Evolutionary conservation across 2,329 filamentous ascomycete genomes (phyloP).

Genomic region (Monascus ruber): DNA sequence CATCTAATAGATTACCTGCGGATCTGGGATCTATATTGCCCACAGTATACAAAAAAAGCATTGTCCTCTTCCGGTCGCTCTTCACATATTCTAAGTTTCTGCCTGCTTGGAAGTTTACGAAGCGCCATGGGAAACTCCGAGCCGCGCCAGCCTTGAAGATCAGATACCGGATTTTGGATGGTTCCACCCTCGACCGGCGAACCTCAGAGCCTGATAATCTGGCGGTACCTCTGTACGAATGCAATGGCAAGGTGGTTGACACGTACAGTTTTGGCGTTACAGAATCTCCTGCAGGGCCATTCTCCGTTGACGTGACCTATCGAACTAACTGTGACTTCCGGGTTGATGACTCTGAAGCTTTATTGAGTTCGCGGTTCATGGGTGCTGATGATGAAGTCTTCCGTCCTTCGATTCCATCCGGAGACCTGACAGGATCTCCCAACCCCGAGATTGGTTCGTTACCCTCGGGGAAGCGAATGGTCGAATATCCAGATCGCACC

Average conservation of each 20-base stretch:
- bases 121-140: slow-evolving; percentile 59
- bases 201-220: slow-evolving; percentile 55
- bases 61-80: slow-evolving; percentile 84
- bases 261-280: slow-evolving; percentile 73
- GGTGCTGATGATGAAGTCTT: slow-evolving; percentile 82
- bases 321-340: slow-evolving; percentile 82
- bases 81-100: slow-evolving; percentile 72
- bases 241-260: slow-evolving; percentile 53
- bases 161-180: slow-evolving; percentile 66
- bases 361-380: slow-evolving; percentile 88
- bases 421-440: slow-evolving; percentile 23
- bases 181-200: slow-evolving; percentile 34
- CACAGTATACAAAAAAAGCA: slow-evolving; percentile 92
- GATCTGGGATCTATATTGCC: slow-evolving; percentile 55
- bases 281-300: slow-evolving; percentile 73
- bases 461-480: slow-evolving; percentile 46
- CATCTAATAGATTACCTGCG: slow-evolving; percentile 41
- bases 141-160: slow-evolving; percentile 55
- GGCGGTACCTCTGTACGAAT: slow-evolving; percentile 56
- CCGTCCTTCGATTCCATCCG: slow-evolving; percentile 59
- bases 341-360: slow-evolving; percentile 79
- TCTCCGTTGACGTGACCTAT: slow-evolving; percentile 73
- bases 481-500: slow-evolving; percentile 49
- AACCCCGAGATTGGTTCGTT: slow-evolving; percentile 59
- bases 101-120: slow-evolving; percentile 76